Conservation (phyloP, 1,284 basidiomycete species). For the Mycosarcoma maydis region DNA sequence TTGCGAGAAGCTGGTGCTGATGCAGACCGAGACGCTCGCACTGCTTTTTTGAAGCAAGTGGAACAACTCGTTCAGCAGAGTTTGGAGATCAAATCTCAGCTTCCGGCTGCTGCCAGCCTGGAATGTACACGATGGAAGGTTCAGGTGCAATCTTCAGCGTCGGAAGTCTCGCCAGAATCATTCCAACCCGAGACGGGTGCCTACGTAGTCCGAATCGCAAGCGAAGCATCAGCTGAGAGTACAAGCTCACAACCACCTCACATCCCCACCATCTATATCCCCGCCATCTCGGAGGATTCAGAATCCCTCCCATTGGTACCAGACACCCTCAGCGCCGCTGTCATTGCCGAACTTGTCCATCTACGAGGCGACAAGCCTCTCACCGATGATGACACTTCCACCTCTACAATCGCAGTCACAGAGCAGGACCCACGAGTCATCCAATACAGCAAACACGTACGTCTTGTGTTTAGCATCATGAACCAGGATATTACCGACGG, state of each 20-base stretch:
- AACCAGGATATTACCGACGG: constrained; percentile 55
- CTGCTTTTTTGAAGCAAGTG: constrained; percentile 14
- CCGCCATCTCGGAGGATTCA: background rate
- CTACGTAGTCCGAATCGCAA: constrained; percentile 12
- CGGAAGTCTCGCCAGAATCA: background rate
- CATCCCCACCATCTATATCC: constrained; percentile 10
- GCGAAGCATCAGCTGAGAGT: background rate
- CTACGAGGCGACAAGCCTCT: constrained; percentile 20
- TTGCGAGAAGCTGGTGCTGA: background rate
- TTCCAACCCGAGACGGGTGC: constrained; percentile 11
- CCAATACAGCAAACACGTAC: constrained; percentile 54
- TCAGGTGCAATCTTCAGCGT: background rate
- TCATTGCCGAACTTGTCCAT: constrained; percentile 24
- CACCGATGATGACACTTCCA: background rate
- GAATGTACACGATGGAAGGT: constrained; percentile 41
- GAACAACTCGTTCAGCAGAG: constrained; percentile 31
- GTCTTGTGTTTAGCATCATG: constrained; percentile 62
- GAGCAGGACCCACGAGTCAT: constrained; percentile 52
- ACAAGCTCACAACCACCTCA: too few relatives aligned
- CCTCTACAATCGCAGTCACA: constrained; percentile 1
- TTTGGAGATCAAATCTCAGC: constrained; percentile 18
- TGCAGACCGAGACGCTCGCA: background rate
- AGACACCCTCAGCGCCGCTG: constrained; percentile 33
- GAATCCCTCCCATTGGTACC: constrained; percentile 14
- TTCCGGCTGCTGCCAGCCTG: constrained; percentile 14